Evolutionary conservation across 2,329 filamentous ascomycete species (phyloP).

Genomic region (Didymella glomerata): DNA sequence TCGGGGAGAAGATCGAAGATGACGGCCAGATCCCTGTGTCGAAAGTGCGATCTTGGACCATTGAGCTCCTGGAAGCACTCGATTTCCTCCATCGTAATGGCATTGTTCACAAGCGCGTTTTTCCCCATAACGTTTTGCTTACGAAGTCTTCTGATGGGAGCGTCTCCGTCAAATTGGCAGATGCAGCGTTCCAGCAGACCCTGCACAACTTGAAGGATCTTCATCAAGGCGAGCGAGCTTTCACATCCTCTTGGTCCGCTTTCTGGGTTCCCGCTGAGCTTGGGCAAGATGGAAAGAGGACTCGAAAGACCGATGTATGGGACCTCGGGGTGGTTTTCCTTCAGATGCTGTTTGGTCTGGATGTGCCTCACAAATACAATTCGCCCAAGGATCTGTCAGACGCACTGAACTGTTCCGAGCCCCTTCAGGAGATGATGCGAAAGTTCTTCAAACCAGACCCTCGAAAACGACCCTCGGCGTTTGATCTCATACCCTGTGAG

Average conservation of each 20-base stretch:
- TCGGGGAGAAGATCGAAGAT: constrained; percentile 82
- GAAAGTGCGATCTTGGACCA: constrained; percentile 87
- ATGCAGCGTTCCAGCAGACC: constrained; percentile 74
- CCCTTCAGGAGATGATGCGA: constrained; percentile 79
- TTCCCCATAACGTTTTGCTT: constrained; percentile 80
- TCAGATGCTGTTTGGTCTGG: constrained; percentile 91
- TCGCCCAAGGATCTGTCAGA: constrained; percentile 79
- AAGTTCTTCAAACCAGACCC: constrained; percentile 87
- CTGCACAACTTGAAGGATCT: constrained; percentile 69
- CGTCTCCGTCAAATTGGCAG: constrained; percentile 74
- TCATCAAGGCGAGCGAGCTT: constrained; percentile 59
- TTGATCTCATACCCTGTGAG: constrained; percentile 70
- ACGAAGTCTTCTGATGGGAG: constrained; percentile 74
- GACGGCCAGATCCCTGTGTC: constrained; percentile 76
- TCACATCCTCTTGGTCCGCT: constrained; percentile 73
- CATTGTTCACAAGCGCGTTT: constrained; percentile 83
- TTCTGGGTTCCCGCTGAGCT: constrained; percentile 88
- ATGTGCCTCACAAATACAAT: constrained; percentile 77
- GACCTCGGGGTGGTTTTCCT: constrained; percentile 89
- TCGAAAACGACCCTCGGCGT: constrained; percentile 84
- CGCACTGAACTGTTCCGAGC: constrained; percentile 73
- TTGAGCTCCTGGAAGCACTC: constrained; percentile 87
- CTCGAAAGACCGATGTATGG: constrained; percentile 90
- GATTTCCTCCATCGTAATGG: constrained; percentile 87
- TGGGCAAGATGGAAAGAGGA: constrained; percentile 63